These are phyloP conservation scores for Coemansia sp. DNA, from an alignment of 192 early-diverging fungal genomes.

Conservation along the genomic window DNA sequence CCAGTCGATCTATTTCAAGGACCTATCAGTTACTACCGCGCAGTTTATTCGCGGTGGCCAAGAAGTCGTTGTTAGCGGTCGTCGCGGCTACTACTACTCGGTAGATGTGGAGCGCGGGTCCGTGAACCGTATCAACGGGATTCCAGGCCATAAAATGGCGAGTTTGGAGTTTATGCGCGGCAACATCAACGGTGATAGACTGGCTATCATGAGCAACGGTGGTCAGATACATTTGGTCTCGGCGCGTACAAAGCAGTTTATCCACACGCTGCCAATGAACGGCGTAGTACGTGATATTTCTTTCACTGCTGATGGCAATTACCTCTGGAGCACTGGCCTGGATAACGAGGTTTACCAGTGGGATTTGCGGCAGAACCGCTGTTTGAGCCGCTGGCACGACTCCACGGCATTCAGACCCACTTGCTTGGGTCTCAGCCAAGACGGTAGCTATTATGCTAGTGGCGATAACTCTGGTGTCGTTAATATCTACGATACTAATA, in stretches of 20 bases:
- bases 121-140: slow-evolving; percentile 71
- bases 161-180: slow-evolving; percentile 72
- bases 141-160: slow-evolving; percentile 78
- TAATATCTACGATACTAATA: slow-evolving; percentile 78
- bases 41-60: slow-evolving; percentile 77
- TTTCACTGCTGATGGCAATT: slow-evolving; percentile 81
- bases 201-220: slow-evolving; percentile 79
- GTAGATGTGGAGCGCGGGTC: slow-evolving; percentile 81
- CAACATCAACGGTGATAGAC: slow-evolving; percentile 70
- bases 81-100: slow-evolving; percentile 79
- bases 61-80: slow-evolving; percentile 78
- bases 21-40: slow-evolving; percentile 82
- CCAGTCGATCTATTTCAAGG: slow-evolving; percentile 86
- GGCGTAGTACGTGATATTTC: slow-evolving; percentile 70
- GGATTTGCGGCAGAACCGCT: slow-evolving; percentile 76
- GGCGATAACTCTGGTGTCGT: slow-evolving; percentile 87
- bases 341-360: slow-evolving; percentile 92
- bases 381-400: slow-evolving; percentile 81
- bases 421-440: slow-evolving; percentile 69
- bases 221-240: slow-evolving; percentile 86
- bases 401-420: slow-evolving; percentile 81
- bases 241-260: slow-evolving; percentile 83
- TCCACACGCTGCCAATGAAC: slow-evolving; percentile 91
- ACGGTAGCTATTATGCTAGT: slow-evolving; percentile 79
- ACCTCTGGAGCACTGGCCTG: slow-evolving; percentile 74